These are phyloP conservation scores for Penicillium lagena DNA, from an alignment of 495 filamentous ascomycete genomes.

Conservation along the genomic window DNA sequence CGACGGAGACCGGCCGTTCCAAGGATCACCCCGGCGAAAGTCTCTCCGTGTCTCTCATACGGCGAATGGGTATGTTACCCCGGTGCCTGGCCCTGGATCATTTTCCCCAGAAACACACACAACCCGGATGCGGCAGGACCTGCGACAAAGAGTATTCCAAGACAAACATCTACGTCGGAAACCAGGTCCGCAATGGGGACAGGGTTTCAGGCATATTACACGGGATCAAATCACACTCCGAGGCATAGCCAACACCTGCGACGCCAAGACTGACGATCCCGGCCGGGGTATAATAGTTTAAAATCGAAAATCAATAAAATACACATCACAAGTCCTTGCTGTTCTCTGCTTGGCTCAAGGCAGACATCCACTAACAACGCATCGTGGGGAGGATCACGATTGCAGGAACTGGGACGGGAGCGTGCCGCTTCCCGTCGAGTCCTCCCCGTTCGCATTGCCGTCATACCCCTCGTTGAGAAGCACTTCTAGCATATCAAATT, in stretches of 20 bases:
- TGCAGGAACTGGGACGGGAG: conserved; percentile 15
- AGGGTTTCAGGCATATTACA: conserved; percentile 14
- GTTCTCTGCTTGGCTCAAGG: neutral
- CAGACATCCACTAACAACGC: neutral
- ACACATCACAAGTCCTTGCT: neutral
- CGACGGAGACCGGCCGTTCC: too few relatives aligned
- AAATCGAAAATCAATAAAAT: conserved; percentile 4
- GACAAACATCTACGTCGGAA: too few relatives aligned
- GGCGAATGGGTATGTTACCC: too few relatives aligned
- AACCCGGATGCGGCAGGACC: too few relatives aligned
- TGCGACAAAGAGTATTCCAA: too few relatives aligned
- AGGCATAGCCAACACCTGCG: conserved; percentile 1
- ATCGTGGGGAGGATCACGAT: neutral
- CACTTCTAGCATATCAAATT: conserved; percentile 44
- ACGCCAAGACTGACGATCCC: conserved; percentile 8
- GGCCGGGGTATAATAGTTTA: conserved; percentile 18
- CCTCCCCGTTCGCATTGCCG: conserved; percentile 21
- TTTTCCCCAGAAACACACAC: too few relatives aligned
- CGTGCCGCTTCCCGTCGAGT: conserved; percentile 9
- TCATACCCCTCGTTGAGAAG: conserved; percentile 42
- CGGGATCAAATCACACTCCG: neutral
- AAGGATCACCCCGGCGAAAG: too few relatives aligned
- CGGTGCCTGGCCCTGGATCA: too few relatives aligned
- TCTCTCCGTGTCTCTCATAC: too few relatives aligned
- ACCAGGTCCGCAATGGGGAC: too few relatives aligned